These are phyloP conservation scores for Paramarasmius palmivorus DNA, from an alignment of 1,284 basidiomycete species.

Conservation along the genomic window DNA sequence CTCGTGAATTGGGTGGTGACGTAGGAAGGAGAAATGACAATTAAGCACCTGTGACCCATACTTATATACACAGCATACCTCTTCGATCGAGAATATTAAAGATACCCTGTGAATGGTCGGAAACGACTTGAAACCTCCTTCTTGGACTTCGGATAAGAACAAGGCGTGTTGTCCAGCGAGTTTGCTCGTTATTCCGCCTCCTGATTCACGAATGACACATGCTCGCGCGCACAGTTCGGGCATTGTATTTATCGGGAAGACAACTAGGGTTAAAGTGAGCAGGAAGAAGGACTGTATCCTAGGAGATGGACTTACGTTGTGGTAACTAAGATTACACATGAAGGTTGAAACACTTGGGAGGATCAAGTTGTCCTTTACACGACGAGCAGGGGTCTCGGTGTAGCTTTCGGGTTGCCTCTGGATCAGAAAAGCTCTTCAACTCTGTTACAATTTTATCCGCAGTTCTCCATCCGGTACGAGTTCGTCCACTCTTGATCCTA, in stretches of 20 bases:
- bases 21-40: no score
- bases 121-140: constrained; percentile 81
- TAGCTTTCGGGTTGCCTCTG: constrained; percentile 82
- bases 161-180: constrained; percentile 85
- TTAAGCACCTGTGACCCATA: not conserved
- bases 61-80: constrained; percentile 17
- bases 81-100: constrained; percentile 48
- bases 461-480: constrained; percentile 88
- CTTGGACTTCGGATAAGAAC: constrained; percentile 85
- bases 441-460: constrained; percentile 80
- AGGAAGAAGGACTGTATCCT: not conserved
- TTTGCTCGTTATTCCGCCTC: constrained; percentile 77
- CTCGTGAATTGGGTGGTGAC: no score
- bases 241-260: constrained; percentile 86
- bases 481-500: constrained; percentile 84
- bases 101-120: constrained; percentile 77
- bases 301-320: constrained; percentile 68
- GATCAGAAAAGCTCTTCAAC: constrained; percentile 80
- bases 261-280: constrained; percentile 50
- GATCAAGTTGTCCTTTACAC: constrained; percentile 86
- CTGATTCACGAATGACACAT: constrained; percentile 91
- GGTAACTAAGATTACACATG: constrained; percentile 98
- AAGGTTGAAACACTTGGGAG: constrained; percentile 95
- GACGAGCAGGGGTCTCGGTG: constrained; percentile 89
- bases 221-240: constrained; percentile 82